Evolutionary conservation across 1,284 basidiomycete genomes (phyloP).

Genomic region (Athelia sp.): DNA sequence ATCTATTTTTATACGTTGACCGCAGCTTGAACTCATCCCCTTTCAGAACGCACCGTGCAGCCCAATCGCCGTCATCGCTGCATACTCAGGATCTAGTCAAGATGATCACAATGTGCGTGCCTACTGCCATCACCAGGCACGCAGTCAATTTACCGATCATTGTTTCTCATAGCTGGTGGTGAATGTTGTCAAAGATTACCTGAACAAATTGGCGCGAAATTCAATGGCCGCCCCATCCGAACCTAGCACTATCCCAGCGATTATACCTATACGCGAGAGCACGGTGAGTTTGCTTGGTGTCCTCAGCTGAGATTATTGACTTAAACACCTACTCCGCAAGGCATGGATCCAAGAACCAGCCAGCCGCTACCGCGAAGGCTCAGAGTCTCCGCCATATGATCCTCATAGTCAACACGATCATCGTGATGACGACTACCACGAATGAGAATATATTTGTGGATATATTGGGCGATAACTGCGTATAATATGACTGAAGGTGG

Average conservation of each 20-base stretch:
- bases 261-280: constrained; percentile 1
- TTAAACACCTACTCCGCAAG: background rate
- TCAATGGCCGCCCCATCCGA: constrained; percentile 15
- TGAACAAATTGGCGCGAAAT: constrained; percentile 52
- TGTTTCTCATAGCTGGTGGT: constrained; percentile 42
- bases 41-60: constrained; percentile 72
- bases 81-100: constrained; percentile 75
- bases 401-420: background rate
- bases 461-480: background rate
- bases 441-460: background rate
- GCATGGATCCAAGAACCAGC: background rate
- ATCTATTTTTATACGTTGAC: constrained; percentile 11
- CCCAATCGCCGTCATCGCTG: constrained; percentile 73
- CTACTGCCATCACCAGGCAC: background rate
- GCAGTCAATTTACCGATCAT: background rate
- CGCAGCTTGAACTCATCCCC: constrained; percentile 7
- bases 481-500: no score
- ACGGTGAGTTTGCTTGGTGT: background rate
- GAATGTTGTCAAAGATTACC: constrained; percentile 62
- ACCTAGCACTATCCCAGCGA: constrained; percentile 16
- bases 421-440: background rate
- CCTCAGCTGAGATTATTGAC: no score
- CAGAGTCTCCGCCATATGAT: background rate
- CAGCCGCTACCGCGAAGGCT: background rate
- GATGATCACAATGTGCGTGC: constrained; percentile 70